Percentiles rank a stretch among this genome's conserved stretches.
Evolutionary conservation across 1,284 basidiomycete species (phyloP).

Genomic region (Nidula niveotomentosa): DNA sequence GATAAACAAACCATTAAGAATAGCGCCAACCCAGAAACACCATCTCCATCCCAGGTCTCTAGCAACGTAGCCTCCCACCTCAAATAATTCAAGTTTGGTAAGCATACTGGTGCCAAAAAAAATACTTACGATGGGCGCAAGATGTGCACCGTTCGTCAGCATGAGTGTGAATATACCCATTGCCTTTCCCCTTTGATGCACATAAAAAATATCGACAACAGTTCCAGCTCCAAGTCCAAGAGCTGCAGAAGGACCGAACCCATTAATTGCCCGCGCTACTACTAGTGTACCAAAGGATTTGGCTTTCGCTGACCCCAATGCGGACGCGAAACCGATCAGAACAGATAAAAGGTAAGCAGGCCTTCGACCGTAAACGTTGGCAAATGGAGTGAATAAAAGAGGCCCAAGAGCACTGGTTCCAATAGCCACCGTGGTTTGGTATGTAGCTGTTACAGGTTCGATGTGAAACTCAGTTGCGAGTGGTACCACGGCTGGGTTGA

Average conservation of each 20-base stretch:
- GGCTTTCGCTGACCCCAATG: constrained; percentile 28
- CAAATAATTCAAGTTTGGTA: neutral
- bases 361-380: constrained; percentile 33
- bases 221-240: constrained; percentile 34
- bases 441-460: constrained; percentile 27
- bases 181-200: constrained; percentile 32
- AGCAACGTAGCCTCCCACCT: constrained; percentile 36
- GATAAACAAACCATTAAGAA: constrained; percentile 23
- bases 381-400: constrained; percentile 29
- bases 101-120: neutral
- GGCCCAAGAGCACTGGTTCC: constrained; percentile 29
- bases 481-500: constrained; percentile 31
- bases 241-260: constrained; percentile 31
- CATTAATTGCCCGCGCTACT: constrained; percentile 29
- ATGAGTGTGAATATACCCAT: constrained; percentile 34
- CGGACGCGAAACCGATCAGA: constrained; percentile 29
- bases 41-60: constrained; percentile 29
- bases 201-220: constrained; percentile 31
- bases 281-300: constrained; percentile 26
- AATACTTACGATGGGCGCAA: constrained; percentile 31
- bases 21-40: constrained; percentile 33
- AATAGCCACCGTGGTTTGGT: constrained; percentile 33
- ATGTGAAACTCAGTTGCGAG: constrained; percentile 28
- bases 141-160: constrained; percentile 31
- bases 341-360: constrained; percentile 28